Evolutionary conservation across 805 yeast genomes (phyloP).

Genomic region (Ogataea pini): DNA sequence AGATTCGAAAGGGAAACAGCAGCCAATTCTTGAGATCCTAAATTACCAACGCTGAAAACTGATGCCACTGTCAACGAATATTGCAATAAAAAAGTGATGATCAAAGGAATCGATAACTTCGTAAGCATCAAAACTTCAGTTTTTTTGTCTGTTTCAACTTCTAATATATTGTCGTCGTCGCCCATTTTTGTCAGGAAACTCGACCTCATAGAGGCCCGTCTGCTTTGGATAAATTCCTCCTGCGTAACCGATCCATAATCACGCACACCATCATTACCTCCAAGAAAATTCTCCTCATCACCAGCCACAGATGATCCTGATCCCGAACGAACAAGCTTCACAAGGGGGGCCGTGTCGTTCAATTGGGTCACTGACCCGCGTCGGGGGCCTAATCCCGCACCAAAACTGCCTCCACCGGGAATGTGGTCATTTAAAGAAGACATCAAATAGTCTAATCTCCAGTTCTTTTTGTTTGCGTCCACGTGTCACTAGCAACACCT

Average conservation of each 20-base stretch:
- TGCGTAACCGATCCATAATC: constrained; percentile 26
- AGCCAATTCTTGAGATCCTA: constrained; percentile 58
- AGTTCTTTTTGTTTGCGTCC: too few relatives aligned
- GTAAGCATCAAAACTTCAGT: constrained; percentile 42
- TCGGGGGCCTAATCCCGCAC: constrained; percentile 18
- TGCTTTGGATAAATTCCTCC: constrained; percentile 25
- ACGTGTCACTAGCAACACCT: too few relatives aligned
- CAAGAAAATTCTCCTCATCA: constrained; percentile 11
- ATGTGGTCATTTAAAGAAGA: constrained; percentile 7
- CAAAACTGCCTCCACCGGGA: constrained; percentile 15
- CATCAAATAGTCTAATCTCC: too few relatives aligned
- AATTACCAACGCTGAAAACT: constrained; percentile 57
- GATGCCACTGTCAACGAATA: constrained; percentile 55
- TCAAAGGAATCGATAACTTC: constrained; percentile 50
- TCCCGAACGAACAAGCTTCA: constrained; percentile 8
- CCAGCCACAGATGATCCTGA: constrained; percentile 16
- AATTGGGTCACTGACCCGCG: constrained; percentile 27
- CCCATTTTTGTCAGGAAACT: constrained; percentile 23
- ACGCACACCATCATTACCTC: constrained; percentile 13
- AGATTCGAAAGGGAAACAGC: constrained; percentile 60
- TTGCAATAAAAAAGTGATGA: constrained; percentile 54
- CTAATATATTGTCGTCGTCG: constrained; percentile 32
- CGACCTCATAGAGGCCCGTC: constrained; percentile 31
- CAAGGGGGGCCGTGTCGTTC: constrained; percentile 2
- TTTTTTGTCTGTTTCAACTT: constrained; percentile 41